phyloP scores from a whole-genome alignment of 768 basidiomycete species.

The Macrolepiota fuliginosa region DNA sequence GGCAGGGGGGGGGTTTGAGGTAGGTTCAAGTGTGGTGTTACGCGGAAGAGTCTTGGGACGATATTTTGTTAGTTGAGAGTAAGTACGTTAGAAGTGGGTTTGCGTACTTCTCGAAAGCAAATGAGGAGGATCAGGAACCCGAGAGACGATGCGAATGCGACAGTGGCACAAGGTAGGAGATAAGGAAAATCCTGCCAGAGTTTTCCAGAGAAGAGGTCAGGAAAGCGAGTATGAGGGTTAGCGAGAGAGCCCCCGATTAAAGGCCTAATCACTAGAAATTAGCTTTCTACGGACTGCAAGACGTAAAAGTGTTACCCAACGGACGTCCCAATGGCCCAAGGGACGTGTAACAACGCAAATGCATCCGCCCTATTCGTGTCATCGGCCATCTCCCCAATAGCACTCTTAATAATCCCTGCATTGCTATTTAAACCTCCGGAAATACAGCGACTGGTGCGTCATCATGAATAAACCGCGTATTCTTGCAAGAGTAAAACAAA shows the following conservation, averaged over 20 bases:
- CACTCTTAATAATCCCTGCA: conserved; percentile 45
- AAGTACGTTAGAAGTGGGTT: background rate
- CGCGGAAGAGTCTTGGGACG: too few relatives aligned
- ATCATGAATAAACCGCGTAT: background rate
- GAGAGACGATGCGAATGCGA: conserved; percentile 28
- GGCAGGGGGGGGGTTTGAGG: background rate
- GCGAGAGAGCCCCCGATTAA: conserved; percentile 51
- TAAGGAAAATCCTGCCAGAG: conserved; percentile 57
- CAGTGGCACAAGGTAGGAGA: conserved; percentile 58
- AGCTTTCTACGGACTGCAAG: background rate
- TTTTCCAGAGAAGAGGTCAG: conserved; percentile 32
- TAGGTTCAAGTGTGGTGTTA: background rate
- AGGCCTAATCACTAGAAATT: conserved; percentile 33
- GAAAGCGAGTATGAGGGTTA: conserved; percentile 46
- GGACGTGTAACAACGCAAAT: conserved; percentile 37
- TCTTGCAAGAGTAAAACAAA: background rate
- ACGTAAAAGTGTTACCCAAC: conserved; percentile 26
- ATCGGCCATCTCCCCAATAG: conserved; percentile 42
- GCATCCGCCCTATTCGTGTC: conserved; percentile 35
- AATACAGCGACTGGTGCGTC: conserved; percentile 37
- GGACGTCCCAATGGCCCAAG: conserved; percentile 37
- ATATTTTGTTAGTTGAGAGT: background rate
- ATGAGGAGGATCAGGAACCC: conserved; percentile 23
- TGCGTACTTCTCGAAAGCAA: conserved; percentile 29
- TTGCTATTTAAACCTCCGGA: conserved; percentile 60